A percentile compares a stretch with the other conserved stretches of the same genome.
These are phyloP conservation scores for Cornus florida DNA, from an alignment of 148 eudicot genomes.

Conservation along the genomic window DNA sequence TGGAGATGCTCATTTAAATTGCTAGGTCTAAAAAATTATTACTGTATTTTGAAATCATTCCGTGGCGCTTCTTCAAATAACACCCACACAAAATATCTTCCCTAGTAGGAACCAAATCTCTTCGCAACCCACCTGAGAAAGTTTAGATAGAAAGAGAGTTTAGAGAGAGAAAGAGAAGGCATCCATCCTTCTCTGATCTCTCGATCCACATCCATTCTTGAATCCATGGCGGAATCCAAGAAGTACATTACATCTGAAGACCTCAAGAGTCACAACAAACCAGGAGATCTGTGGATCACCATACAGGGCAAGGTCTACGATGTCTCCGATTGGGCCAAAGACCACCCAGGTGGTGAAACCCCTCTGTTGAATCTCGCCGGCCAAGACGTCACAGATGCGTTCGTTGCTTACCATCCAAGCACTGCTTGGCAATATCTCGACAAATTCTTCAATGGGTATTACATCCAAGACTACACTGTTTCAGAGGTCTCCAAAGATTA, in stretches of 20 bases:
- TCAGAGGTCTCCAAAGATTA: slow-evolving; percentile 16
- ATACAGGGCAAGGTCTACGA: slow-evolving; percentile 12
- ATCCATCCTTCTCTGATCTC: background rate
- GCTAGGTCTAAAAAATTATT: too few relatives aligned
- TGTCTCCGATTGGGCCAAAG: slow-evolving; percentile 14
- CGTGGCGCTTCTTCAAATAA: too few relatives aligned
- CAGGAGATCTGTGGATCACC: slow-evolving; percentile 13
- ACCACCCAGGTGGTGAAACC: slow-evolving; percentile 3
- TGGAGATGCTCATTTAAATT: too few relatives aligned
- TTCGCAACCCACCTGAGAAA: too few relatives aligned
- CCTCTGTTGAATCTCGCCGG: slow-evolving; percentile 8
- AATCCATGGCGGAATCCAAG: slow-evolving; percentile 2
- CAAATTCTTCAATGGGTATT: slow-evolving; percentile 12
- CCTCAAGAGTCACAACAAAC: slow-evolving; percentile 11
- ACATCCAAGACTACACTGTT: slow-evolving; percentile 4
- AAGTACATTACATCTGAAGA: slow-evolving; percentile 3
- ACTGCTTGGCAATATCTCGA: slow-evolving; percentile 13
- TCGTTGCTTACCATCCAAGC: slow-evolving; percentile 9
- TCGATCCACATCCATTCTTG: background rate
- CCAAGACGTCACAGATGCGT: slow-evolving; percentile 14
- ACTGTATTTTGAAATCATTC: too few relatives aligned
- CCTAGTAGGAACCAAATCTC: too few relatives aligned
- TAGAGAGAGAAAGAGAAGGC: background rate
- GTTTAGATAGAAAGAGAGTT: background rate
- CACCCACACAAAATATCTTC: too few relatives aligned